Conservation (phyloP, 805 yeast species). For the Candida ponderosae region DNA sequence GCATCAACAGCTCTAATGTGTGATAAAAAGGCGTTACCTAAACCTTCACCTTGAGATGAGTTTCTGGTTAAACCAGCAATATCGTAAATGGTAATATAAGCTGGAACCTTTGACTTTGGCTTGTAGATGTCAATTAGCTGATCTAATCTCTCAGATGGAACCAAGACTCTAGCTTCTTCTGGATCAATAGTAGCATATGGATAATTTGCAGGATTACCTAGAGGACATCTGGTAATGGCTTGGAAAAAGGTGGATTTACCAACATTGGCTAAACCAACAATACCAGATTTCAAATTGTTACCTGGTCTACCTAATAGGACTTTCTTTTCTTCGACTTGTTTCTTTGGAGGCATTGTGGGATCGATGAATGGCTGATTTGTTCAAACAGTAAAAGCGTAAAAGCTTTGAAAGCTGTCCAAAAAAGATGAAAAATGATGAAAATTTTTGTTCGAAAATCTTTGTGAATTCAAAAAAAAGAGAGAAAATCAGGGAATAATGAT, state of each 20-base stretch:
- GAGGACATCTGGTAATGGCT: conserved; percentile 85
- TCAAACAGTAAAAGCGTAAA: too few relatives aligned
- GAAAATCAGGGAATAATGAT: too few relatives aligned
- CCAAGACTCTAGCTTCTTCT: conserved; percentile 93
- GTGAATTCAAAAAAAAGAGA: too few relatives aligned
- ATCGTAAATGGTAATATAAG: conserved; percentile 87
- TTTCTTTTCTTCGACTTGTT: conserved; percentile 62
- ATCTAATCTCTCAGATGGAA: conserved; percentile 86
- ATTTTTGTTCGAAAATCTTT: too few relatives aligned
- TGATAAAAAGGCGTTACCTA: conserved; percentile 94
- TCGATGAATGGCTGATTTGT: not conserved
- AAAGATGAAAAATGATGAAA: too few relatives aligned
- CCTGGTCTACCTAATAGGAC: conserved; percentile 81
- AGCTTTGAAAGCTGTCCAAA: too few relatives aligned
- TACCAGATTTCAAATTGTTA: conserved; percentile 70
- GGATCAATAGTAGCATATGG: conserved; percentile 99
- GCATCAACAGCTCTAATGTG: conserved; percentile 98
- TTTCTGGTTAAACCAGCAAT: conserved; percentile 98
- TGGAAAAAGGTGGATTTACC: conserved; percentile 98
- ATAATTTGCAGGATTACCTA: conserved; percentile 96
- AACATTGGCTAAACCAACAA: conserved; percentile 90
- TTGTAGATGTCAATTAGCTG: conserved; percentile 64
- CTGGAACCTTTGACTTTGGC: conserved; percentile 85
- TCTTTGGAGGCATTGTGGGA: conserved; percentile 66
- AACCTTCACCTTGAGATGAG: conserved; percentile 94